These are phyloP conservation scores for Kuraishia hungarica DNA, from an alignment of 805 yeast species.

Conservation along the genomic window DNA sequence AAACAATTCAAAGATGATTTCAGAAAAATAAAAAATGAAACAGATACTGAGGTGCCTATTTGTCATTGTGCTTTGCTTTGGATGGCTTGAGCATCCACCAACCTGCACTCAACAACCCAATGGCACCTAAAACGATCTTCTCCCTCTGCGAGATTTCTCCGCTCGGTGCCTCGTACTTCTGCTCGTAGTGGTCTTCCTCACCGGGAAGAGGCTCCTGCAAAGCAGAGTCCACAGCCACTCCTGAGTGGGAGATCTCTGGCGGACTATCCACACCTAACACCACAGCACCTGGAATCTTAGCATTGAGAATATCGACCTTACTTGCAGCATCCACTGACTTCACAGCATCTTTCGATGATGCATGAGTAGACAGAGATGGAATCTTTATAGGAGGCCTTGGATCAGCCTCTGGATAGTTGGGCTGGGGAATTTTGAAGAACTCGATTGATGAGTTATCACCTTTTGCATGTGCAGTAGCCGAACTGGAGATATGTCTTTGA, in stretches of 20 bases:
- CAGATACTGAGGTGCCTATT: neutral
- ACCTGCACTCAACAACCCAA: neutral
- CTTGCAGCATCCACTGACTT: neutral
- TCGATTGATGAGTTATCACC: slow-evolving; percentile 54
- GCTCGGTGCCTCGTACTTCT: neutral
- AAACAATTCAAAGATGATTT: neutral
- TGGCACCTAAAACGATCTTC: neutral
- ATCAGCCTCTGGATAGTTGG: slow-evolving; percentile 14
- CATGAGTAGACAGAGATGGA: slow-evolving; percentile 19
- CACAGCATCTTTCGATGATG: slow-evolving; percentile 10
- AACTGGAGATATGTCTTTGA: slow-evolving; percentile 8
- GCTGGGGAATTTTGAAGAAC: slow-evolving; percentile 38
- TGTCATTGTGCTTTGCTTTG: neutral
- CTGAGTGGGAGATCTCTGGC: slow-evolving; percentile 1
- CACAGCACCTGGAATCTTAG: slow-evolving; percentile 2
- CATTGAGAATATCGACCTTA: slow-evolving; percentile 1
- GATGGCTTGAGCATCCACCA: slow-evolving; percentile 3
- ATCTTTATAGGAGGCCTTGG: slow-evolving; percentile 15
- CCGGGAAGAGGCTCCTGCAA: neutral
- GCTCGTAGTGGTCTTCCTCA: neutral
- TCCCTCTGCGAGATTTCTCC: neutral
- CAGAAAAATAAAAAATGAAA: too few relatives aligned
- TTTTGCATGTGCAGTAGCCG: slow-evolving; percentile 28
- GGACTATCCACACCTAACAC: slow-evolving; percentile 1
- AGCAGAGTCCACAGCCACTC: neutral